Conservation (phyloP, 805 yeast species). For the Pichia scutulata region DNA sequence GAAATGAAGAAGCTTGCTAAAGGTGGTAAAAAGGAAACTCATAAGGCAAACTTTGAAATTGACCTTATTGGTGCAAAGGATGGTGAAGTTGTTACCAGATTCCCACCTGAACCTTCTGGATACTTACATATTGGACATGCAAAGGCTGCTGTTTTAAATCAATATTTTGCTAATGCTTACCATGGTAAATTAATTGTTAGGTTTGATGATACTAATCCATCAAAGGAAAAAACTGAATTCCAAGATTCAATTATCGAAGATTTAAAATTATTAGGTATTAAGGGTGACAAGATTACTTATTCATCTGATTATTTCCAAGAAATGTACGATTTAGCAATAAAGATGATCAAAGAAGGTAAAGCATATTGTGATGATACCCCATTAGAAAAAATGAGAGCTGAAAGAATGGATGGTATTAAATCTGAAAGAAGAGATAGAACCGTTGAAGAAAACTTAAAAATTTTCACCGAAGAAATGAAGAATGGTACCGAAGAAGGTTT, state of each 20-base stretch:
- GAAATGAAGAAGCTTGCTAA: conserved; percentile 69
- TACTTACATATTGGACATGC: conserved; percentile 99
- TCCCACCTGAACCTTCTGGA: conserved; percentile 99
- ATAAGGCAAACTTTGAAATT: conserved; percentile 93
- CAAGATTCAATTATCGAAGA: conserved; percentile 93
- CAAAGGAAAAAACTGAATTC: conserved; percentile 92
- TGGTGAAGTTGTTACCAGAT: conserved; percentile 96
- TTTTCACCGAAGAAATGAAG: conserved; percentile 88
- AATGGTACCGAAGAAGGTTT: conserved; percentile 90
- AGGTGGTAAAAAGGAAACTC: conserved; percentile 73
- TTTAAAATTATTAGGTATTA: conserved; percentile 80
- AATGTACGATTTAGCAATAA: conserved; percentile 81
- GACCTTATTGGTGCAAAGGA: conserved; percentile 84
- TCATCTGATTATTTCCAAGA: conserved; percentile 90
- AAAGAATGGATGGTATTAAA: conserved; percentile 95
- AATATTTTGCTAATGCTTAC: conserved; percentile 92
- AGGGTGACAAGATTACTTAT: conserved; percentile 81
- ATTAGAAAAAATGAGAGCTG: conserved; percentile 92
- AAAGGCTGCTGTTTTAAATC: conserved; percentile 94
- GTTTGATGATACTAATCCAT: conserved; percentile 97
- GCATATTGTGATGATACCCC: conserved; percentile 98
- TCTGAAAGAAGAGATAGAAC: conserved; percentile 88
- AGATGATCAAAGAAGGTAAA: conserved; percentile 88
- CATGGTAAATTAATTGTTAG: conserved; percentile 95
- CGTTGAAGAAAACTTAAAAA: conserved; percentile 81